These are phyloP conservation scores for Epichloe gansuensis DNA, from an alignment of 2,329 filamentous ascomycete species.

Conservation along the genomic window DNA sequence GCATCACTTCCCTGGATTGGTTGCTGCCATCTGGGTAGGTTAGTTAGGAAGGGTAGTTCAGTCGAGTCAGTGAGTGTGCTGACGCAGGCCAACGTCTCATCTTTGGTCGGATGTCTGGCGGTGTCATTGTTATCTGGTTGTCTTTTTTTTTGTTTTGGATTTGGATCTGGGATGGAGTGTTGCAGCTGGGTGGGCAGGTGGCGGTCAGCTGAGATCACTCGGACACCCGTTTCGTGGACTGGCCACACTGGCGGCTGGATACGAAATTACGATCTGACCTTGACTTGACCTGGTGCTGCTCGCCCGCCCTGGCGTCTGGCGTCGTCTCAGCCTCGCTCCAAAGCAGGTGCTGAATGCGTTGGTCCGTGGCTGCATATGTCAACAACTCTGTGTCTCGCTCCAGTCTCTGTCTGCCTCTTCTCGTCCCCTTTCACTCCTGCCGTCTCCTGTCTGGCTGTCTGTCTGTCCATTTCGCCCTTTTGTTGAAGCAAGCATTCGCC, in stretches of 20 bases:
- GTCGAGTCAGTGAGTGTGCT: background rate
- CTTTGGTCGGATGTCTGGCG: background rate
- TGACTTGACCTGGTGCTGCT: no score
- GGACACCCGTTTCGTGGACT: background rate
- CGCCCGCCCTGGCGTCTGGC: background rate
- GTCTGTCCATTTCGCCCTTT: background rate
- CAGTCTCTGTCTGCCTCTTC: background rate
- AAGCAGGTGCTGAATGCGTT: background rate
- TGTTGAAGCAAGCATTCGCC: background rate
- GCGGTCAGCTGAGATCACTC: background rate
- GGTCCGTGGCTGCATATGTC: background rate
- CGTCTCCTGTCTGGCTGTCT: background rate
- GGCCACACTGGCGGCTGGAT: background rate
- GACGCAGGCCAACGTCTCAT: background rate
- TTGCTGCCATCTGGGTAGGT: no score
- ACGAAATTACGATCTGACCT: no score
- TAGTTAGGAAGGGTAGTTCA: no score
- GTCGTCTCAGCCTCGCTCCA: constrained; percentile 1
- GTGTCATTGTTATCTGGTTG: no score
- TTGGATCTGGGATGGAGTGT: background rate
- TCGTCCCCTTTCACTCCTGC: background rate
- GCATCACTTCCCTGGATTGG: no score
- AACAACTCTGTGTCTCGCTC: background rate
- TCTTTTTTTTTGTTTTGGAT: no score
- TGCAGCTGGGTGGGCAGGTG: background rate